Percentiles rank a stretch among this genome's conserved stretches.
Conservation (phyloP, 805 yeast species). For the Yarrowia alimentaria region DNA sequence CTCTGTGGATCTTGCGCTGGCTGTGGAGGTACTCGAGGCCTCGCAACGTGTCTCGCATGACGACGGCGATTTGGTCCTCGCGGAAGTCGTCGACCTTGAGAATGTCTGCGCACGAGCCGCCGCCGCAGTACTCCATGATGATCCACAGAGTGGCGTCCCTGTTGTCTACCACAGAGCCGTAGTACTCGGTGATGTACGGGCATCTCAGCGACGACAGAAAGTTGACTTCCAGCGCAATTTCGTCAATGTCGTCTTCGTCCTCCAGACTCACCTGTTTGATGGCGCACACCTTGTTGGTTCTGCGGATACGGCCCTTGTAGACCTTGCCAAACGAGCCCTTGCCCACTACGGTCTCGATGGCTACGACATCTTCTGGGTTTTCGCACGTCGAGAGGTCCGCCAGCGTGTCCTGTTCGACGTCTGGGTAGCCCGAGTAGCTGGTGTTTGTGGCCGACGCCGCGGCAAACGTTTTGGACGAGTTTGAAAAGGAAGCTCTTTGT, state of each 20-base stretch:
- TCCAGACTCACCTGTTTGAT: slow-evolving; percentile 82
- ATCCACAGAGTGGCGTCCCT: slow-evolving; percentile 80
- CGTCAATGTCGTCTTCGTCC: slow-evolving; percentile 64
- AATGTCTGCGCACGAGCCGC: slow-evolving; percentile 80
- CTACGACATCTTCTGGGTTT: slow-evolving; percentile 8
- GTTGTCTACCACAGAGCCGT: slow-evolving; percentile 61
- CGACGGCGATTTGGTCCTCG: slow-evolving; percentile 61
- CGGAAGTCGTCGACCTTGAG: slow-evolving; percentile 56
- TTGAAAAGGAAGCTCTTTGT: slow-evolving; percentile 7
- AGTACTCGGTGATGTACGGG: slow-evolving; percentile 65
- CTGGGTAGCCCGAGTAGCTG: background rate
- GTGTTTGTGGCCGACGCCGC: too few relatives aligned
- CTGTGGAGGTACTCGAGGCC: slow-evolving; percentile 78
- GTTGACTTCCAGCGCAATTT: slow-evolving; percentile 72
- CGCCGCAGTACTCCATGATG: slow-evolving; percentile 94
- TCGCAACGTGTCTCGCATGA: slow-evolving; percentile 59
- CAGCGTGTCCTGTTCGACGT: background rate
- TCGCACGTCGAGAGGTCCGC: slow-evolving; percentile 8
- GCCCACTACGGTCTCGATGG: slow-evolving; percentile 30
- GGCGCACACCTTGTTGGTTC: slow-evolving; percentile 58
- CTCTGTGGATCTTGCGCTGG: slow-evolving; percentile 79
- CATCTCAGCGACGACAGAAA: slow-evolving; percentile 65
- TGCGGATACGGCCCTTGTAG: slow-evolving; percentile 37
- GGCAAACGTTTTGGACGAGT: slow-evolving; percentile 4
- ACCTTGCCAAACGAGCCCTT: slow-evolving; percentile 35